Evolutionary conservation across 345 rosid genomes (phyloP).

Genomic region (Cardamine chenopodiifolia): DNA sequence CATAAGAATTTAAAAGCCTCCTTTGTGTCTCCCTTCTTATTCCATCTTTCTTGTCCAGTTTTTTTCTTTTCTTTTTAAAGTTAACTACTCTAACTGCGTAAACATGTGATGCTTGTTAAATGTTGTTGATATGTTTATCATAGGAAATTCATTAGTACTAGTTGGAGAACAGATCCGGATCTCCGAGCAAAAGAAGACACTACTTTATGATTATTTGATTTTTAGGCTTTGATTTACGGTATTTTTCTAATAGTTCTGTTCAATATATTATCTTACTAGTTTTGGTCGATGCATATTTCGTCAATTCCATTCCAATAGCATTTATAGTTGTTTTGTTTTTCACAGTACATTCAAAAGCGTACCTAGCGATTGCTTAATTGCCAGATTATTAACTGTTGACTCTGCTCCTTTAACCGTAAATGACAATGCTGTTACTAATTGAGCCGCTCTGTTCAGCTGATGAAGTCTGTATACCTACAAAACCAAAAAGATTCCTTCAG

Average conservation of each 20-base stretch:
- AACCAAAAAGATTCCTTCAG: conserved; percentile 7
- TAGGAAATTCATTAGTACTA: neutral
- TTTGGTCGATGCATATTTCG: neutral
- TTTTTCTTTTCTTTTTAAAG: neutral
- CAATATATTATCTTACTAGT: neutral
- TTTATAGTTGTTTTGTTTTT: neutral
- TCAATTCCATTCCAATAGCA: neutral
- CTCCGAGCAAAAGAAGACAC: neutral
- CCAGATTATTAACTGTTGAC: conserved; percentile 78
- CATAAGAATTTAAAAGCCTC: conserved; percentile 24
- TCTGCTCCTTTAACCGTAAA: conserved; percentile 92
- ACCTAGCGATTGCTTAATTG: conserved; percentile 81
- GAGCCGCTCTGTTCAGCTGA: conserved; percentile 95
- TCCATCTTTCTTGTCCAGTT: neutral
- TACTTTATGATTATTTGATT: neutral
- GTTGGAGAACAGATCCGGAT: conserved; percentile 18
- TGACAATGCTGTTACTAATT: conserved; percentile 90
- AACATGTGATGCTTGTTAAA: neutral
- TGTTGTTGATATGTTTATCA: neutral
- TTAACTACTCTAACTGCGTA: neutral
- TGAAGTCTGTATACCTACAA: conserved; percentile 92
- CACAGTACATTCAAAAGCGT: conserved; percentile 67
- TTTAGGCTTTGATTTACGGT: neutral
- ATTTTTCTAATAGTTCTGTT: neutral
- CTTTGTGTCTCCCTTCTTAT: conserved; percentile 12